Evolutionary conservation across 345 rosid species (phyloP).

Genomic region (Sapria himalayana): DNA sequence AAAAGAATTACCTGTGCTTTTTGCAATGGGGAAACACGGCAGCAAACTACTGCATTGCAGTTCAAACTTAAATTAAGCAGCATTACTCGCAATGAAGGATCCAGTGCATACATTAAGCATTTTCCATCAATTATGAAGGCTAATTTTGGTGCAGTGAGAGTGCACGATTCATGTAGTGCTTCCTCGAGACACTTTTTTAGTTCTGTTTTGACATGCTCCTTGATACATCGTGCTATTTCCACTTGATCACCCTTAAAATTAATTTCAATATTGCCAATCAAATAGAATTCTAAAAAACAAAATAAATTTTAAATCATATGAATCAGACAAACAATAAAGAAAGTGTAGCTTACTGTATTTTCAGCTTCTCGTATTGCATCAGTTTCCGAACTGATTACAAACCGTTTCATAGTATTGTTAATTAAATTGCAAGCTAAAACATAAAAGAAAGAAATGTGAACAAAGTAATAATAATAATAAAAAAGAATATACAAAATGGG

Average conservation of each 20-base stretch:
- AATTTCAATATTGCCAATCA: background rate
- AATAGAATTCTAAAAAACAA: background rate
- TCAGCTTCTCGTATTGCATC: constrained; percentile 76
- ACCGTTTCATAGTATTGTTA: constrained; percentile 89
- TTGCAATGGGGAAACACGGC: constrained; percentile 97
- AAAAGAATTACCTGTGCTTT: constrained; percentile 69
- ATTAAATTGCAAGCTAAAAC: constrained; percentile 91
- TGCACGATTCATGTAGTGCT: constrained; percentile 38
- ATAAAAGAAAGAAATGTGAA: constrained; percentile 9
- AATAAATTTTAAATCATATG: constrained; percentile 5
- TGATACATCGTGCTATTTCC: constrained; percentile 73
- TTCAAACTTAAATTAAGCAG: constrained; percentile 87
- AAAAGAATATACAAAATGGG: constrained; percentile 4
- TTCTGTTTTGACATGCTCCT: constrained; percentile 63
- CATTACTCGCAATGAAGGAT: constrained; percentile 61
- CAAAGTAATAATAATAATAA: constrained; percentile 1
- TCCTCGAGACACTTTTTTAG: constrained; percentile 68
- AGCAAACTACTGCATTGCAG: constrained; percentile 91
- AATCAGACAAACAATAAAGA: constrained; percentile 3
- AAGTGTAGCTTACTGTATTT: constrained; percentile 43
- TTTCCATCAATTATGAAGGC: constrained; percentile 89
- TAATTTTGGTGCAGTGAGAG: constrained; percentile 54
- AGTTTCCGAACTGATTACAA: constrained; percentile 82
- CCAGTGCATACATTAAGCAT: constrained; percentile 91
- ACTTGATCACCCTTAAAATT: constrained; percentile 70